Conservation (phyloP, 257 asterid species). For the Hygrophila difformis region DNA sequence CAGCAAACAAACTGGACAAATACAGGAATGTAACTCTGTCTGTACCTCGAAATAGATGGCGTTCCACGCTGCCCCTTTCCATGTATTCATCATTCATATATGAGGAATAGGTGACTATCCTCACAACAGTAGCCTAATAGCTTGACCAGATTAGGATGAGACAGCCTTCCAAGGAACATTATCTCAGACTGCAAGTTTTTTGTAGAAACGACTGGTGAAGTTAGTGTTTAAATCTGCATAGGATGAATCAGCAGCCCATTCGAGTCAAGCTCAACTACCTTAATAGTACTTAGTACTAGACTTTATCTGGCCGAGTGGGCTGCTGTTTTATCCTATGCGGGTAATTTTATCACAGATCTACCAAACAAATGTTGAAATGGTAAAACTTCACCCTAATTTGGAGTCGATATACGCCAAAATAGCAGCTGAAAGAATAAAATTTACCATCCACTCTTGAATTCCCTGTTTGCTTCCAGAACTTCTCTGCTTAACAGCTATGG, state of each 20-base stretch:
- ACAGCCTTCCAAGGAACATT: conserved; percentile 31
- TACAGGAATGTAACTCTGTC: background rate
- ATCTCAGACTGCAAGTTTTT: conserved; percentile 30
- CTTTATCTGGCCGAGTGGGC: too few relatives aligned
- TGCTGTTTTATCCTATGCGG: too few relatives aligned
- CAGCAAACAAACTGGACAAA: background rate
- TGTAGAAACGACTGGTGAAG: background rate
- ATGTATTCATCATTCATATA: conserved; percentile 34
- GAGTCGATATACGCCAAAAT: too few relatives aligned
- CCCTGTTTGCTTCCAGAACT: conserved; percentile 27
- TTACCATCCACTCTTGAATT: conserved; percentile 37
- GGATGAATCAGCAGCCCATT: background rate
- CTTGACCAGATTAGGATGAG: conserved; percentile 42
- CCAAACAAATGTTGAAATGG: too few relatives aligned
- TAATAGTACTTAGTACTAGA: too few relatives aligned
- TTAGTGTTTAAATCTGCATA: background rate
- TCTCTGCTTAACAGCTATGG: conserved; percentile 35
- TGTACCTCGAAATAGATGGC: conserved; percentile 25
- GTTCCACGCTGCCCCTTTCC: conserved; percentile 28
- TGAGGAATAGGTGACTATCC: conserved; percentile 20
- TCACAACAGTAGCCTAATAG: conserved; percentile 34
- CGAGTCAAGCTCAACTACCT: too few relatives aligned
- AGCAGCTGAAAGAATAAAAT: background rate
- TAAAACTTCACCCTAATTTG: too few relatives aligned
- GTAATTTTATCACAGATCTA: too few relatives aligned